Conservation (phyloP, 306 rosid genomes). For the Malus sylvestris region DNA sequence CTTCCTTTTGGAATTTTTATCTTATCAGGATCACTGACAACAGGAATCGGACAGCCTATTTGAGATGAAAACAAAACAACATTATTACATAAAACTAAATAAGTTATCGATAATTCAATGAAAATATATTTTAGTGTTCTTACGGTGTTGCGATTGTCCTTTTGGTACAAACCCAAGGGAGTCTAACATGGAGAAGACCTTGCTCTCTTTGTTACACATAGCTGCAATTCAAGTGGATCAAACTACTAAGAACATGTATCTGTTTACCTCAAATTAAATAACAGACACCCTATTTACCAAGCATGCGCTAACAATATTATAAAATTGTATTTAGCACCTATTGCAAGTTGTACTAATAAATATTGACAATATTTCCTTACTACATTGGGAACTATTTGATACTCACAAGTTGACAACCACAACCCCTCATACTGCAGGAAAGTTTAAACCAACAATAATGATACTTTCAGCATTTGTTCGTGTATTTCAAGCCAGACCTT, state of each 20-base stretch:
- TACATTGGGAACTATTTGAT: background rate
- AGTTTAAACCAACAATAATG: background rate
- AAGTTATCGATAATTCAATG: slow-evolving; percentile 12
- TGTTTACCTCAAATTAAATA: background rate
- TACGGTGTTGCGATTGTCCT: slow-evolving; percentile 73
- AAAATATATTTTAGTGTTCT: slow-evolving; percentile 23
- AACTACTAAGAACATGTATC: background rate
- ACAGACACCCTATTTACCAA: background rate
- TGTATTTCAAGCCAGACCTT: background rate
- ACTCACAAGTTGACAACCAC: background rate
- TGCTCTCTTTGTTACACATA: slow-evolving; percentile 86
- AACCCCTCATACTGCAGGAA: background rate
- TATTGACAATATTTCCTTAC: background rate
- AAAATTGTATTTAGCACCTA: background rate
- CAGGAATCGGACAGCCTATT: slow-evolving; percentile 79
- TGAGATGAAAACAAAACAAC: slow-evolving; percentile 14
- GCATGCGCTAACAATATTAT: background rate
- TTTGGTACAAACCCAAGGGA: slow-evolving; percentile 59
- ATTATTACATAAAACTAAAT: slow-evolving; percentile 2
- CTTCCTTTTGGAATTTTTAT: slow-evolving; percentile 61
- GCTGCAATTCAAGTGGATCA: slow-evolving; percentile 49
- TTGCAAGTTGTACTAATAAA: background rate
- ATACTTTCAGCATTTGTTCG: background rate
- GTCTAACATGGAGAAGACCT: slow-evolving; percentile 61
- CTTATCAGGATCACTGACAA: slow-evolving; percentile 58